Base-by-base conservation (phyloP, 805 yeast species). In the Candida gorgasii region DNA sequence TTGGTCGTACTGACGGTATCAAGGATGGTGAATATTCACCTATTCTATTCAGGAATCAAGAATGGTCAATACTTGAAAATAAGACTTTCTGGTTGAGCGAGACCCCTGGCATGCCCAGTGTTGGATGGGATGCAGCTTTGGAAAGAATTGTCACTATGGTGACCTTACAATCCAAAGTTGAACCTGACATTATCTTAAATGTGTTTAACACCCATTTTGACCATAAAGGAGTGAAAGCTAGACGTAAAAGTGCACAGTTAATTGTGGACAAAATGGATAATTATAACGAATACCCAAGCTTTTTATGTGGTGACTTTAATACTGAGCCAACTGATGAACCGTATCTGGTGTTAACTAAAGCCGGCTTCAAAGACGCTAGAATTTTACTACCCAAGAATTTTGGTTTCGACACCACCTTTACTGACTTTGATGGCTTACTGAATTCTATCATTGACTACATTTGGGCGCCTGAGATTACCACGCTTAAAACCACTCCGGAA, bases 401-500 rank as follows among this genome's bases (percentile, higher is more conserved):
- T 48, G 82, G 82, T 0, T 66, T 64, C 44, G 47, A 48, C 15
- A 47, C 62, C 17, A 78, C 82, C 0, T 76, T 66, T 46, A 75
- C 82, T 0, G 82, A 82, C 3, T 79, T 77, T 49, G 63, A 65
- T 44, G 55, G 50, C 13, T 67, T 59, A 46, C 58, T 37, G 4
- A 55, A 47, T 26, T 43, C 58, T 4, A 61, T 70, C 36, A 75
- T 75, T 36, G 79, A 75, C 49, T 73, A 72, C 44, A 65, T 75
- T 22, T 75, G 77, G 76, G 59, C 69, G 1, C 67, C 71, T 5
- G 48, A 47, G n/a, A 34, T 34, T 13, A 14, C 28, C 18, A 11
- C 28, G 5, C 28, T 13, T 7, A n/a, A n/a, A n/a, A n/a, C n/a
- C n/a, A n/a, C n/a, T n/a, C n/a, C n/a, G n/a, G n/a, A n/a, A n/a